phyloP scores from a whole-genome alignment of 225 moss, liverwort and hornwort genomes.

The Thuidium tamariscinum region DNA sequence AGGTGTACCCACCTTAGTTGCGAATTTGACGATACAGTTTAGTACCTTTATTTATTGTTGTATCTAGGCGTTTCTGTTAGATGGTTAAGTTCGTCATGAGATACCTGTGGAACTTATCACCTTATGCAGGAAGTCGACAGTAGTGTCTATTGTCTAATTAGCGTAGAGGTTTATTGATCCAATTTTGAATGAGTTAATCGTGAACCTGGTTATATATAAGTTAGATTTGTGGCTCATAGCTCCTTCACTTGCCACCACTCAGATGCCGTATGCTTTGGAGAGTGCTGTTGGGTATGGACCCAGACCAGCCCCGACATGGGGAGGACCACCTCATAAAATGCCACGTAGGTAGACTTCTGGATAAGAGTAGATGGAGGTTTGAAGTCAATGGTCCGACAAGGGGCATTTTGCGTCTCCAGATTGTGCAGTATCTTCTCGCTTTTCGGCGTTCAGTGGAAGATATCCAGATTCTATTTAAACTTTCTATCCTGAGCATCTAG shows the following conservation, averaged over 20 bases:
- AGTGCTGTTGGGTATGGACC: slow-evolving; percentile 43
- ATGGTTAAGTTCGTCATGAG: not conserved
- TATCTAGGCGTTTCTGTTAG: not conserved
- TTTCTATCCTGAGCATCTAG: not conserved
- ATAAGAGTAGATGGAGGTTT: slow-evolving; percentile 25
- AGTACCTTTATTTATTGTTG: not conserved
- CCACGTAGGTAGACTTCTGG: slow-evolving; percentile 41
- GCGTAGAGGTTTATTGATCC: not conserved
- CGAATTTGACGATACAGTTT: not conserved
- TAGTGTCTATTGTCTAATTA: not conserved
- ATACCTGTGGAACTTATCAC: not conserved
- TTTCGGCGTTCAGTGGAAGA: slow-evolving; percentile 8
- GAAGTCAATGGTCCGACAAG: slow-evolving; percentile 20
- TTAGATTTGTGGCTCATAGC: slow-evolving; percentile 49
- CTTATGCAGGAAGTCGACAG: not conserved
- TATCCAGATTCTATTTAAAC: slow-evolving; percentile 4
- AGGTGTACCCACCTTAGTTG: too few species aligned
- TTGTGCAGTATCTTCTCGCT: slow-evolving; percentile 19
- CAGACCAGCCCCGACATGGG: slow-evolving; percentile 46
- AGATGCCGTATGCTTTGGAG: slow-evolving; percentile 62
- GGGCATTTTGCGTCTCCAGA: slow-evolving; percentile 21
- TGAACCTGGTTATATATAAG: slow-evolving; percentile 11
- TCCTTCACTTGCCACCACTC: slow-evolving; percentile 47
- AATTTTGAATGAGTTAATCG: slow-evolving; percentile 3
- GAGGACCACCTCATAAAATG: slow-evolving; percentile 46